Evolutionary conservation across 257 asterid species (phyloP), one percentile per base, ranked within the genome.

Genomic region (Buddleja alternifolia): DNA sequence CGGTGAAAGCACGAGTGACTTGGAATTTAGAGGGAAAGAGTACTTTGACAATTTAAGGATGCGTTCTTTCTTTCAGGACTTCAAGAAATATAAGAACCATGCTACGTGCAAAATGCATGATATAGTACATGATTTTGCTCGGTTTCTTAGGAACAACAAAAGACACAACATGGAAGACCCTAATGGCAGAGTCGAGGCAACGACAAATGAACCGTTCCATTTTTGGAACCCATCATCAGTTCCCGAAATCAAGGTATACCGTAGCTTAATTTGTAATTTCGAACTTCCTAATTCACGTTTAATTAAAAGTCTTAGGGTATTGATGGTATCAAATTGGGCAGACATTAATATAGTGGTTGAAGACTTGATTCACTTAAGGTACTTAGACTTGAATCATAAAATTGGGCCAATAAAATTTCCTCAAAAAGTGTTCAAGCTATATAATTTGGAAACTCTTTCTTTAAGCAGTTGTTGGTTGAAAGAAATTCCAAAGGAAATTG

Each of bases 1-100:
- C 0, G 8, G 12, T 21, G 69, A 63, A 6, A 21, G 7, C 10
- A 40, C 11, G 37, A 54, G 60, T 15, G 71, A 57, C 14, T 14
- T 40, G 70, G 83, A 81, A 65, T 48, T 39, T 2, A 71, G 7
- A 71, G 86, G 89, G 12, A 15, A 21, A 42, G 72, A 77, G 36
- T 61, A 12, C 63, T 54, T 72, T 24, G 24, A 77, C 0, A 6
- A 53, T 16, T 48, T 77, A 52, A 69, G 66, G 20, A 64, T 20
- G 66, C 66, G 73, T 4, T 78, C 67, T 11, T 15, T 63, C 4
- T 73, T 78, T 24, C 79, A 64, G 15, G 71, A 64, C 2, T 19
- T 60, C 10, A 8, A 1, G 11, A 2, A 4, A 37, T 29, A 4
- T 29, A 3, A 12, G 1, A 3, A 2, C 0, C 4, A 41, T 20